Percentiles rank a stretch among this genome's conserved stretches.
phyloP scores from a whole-genome alignment of 2,329 filamentous ascomycete species.

The Pseudogymnoascus sp. region DNA sequence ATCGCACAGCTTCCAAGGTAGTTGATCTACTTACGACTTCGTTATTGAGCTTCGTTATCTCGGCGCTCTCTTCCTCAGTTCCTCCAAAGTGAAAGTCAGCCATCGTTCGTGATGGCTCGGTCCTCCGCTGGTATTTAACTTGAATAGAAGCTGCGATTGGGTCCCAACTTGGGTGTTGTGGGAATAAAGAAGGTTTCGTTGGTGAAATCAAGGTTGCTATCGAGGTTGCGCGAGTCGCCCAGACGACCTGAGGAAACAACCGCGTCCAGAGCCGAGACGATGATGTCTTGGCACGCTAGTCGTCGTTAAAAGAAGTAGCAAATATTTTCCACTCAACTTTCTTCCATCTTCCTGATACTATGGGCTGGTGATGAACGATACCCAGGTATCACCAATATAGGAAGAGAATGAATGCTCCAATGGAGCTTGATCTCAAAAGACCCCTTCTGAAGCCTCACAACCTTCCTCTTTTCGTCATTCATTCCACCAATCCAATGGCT shows the following conservation, averaged over 20 bases:
- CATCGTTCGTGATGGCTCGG: slow-evolving; percentile 40
- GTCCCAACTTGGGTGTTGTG: not conserved
- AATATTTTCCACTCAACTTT: slow-evolving; percentile 18
- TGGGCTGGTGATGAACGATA: slow-evolving; percentile 57
- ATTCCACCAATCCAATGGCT: not conserved
- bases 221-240: slow-evolving; percentile 6
- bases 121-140: not conserved
- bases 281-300: slow-evolving; percentile 15
- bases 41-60: slow-evolving; percentile 70
- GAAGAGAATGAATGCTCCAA: slow-evolving; percentile 60
- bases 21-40: slow-evolving; percentile 62
- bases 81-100: slow-evolving; percentile 68
- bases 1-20: not conserved
- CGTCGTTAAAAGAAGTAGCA: slow-evolving; percentile 5
- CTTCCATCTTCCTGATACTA: slow-evolving; percentile 29
- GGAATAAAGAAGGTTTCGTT: not conserved
- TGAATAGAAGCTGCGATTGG: not conserved
- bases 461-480: slow-evolving; percentile 6
- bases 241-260: slow-evolving; percentile 3
- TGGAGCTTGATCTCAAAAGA: slow-evolving; percentile 52
- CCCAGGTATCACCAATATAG: slow-evolving; percentile 54
- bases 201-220: slow-evolving; percentile 3
- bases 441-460: slow-evolving; percentile 52
- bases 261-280: slow-evolving; percentile 2
- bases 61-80: slow-evolving; percentile 73